These are phyloP conservation scores for Pythium chondricola DNA, from an alignment of 352 stramenopile genomes.

Conservation along the genomic window DNA sequence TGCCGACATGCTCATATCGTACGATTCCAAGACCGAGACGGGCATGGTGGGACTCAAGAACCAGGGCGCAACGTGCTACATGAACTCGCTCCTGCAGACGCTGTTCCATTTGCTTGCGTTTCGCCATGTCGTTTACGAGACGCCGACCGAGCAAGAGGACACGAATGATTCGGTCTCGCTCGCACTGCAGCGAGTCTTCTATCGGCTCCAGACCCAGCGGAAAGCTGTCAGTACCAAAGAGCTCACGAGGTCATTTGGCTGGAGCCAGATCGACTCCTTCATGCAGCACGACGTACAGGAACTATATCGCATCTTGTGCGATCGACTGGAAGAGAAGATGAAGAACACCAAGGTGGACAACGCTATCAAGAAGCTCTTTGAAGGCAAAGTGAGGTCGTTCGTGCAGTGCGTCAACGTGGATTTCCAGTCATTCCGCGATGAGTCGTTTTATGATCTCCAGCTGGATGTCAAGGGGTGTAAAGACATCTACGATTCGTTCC, in stretches of 20 bases:
- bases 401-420: conserved; percentile 90
- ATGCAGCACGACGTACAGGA: conserved; percentile 93
- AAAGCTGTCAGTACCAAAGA: conserved; percentile 90
- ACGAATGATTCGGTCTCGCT: conserved; percentile 81
- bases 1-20: conserved; percentile 34
- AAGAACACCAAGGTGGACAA: conserved; percentile 81
- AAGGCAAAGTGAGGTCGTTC: conserved; percentile 85
- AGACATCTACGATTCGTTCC: conserved; percentile 86
- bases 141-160: conserved; percentile 68
- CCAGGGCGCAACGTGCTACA: conserved; percentile 90
- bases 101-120: conserved; percentile 88
- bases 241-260: conserved; percentile 90
- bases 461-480: conserved; percentile 90
- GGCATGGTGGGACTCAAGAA: conserved; percentile 88
- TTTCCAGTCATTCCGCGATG: conserved; percentile 82
- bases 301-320: conserved; percentile 87
- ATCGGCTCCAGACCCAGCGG: conserved; percentile 58
- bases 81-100: conserved; percentile 92
- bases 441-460: conserved; percentile 92
- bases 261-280: conserved; percentile 88
- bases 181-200: conserved; percentile 82
- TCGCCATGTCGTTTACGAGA: conserved; percentile 79
- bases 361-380: conserved; percentile 84
- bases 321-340: conserved; percentile 92
- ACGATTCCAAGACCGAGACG: conserved; percentile 79